Percentiles rank a stretch among this genome's conserved stretches.
These are phyloP conservation scores for Verticillium nubilum DNA, from an alignment of 2,329 filamentous ascomycete genomes.

Conservation along the genomic window DNA sequence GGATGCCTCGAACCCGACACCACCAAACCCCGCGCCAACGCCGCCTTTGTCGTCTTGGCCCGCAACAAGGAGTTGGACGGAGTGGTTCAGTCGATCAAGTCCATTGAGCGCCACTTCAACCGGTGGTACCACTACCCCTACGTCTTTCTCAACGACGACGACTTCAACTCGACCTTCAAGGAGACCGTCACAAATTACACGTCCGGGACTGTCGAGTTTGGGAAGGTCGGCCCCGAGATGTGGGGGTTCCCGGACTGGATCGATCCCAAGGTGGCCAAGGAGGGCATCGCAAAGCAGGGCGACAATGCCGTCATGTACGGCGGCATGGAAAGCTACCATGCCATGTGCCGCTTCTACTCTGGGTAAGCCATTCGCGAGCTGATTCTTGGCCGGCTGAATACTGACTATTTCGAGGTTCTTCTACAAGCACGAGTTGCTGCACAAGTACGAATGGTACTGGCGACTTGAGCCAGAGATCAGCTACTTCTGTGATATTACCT, in stretches of 20 bases:
- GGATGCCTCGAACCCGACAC: conserved; percentile 82
- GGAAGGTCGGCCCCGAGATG: conserved; percentile 82
- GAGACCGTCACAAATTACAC: conserved; percentile 85
- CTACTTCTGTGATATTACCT: conserved; percentile 99
- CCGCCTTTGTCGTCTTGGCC: conserved; percentile 90
- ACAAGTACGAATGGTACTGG: conserved; percentile 99
- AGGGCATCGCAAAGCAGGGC: conserved; percentile 94
- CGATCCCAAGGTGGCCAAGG: conserved; percentile 86
- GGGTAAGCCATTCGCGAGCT: conserved; percentile 48
- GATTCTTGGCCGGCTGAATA: not conserved
- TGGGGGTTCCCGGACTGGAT: conserved; percentile 99
- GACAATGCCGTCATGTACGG: conserved; percentile 99
- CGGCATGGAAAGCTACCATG: conserved; percentile 96
- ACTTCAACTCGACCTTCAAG: conserved; percentile 94
- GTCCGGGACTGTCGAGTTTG: conserved; percentile 83
- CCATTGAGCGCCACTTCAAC: conserved; percentile 98
- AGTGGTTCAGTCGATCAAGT: conserved; percentile 94
- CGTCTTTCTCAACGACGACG: conserved; percentile 94
- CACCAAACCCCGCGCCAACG: conserved; percentile 78
- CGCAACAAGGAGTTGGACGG: conserved; percentile 95
- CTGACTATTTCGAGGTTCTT: conserved; percentile 59
- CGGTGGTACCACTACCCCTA: conserved; percentile 98
- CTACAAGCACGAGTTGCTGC: conserved; percentile 90
- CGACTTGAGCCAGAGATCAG: conserved; percentile 98
- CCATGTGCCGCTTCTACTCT: conserved; percentile 99